phyloP scores from a whole-genome alignment of 345 rosid species.

The Dipteronia sinensis region DNA sequence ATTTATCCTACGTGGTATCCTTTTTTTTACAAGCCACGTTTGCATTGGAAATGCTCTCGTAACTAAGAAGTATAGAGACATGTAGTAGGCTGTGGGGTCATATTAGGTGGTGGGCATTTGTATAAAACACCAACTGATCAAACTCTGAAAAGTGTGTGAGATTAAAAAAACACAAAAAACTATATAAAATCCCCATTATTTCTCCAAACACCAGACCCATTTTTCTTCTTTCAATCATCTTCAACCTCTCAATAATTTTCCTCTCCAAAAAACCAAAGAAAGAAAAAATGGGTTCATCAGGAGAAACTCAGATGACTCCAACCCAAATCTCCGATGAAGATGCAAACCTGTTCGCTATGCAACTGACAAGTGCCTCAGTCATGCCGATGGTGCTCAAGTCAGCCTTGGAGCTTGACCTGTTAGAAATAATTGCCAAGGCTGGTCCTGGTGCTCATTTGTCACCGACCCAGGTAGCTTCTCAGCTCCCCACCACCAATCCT shows the following conservation, averaged over 20 bases:
- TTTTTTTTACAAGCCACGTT: too few species aligned
- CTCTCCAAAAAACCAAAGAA: too few species aligned
- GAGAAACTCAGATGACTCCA: conserved; percentile 77
- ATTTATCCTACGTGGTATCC: too few species aligned
- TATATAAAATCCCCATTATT: not conserved
- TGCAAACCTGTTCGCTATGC: conserved; percentile 70
- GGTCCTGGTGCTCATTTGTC: conserved; percentile 53
- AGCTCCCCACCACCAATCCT: conserved; percentile 69
- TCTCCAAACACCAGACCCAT: not conserved
- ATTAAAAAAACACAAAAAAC: too few species aligned
- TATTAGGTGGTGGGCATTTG: not conserved
- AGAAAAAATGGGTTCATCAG: conserved; percentile 56
- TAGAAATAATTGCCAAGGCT: conserved; percentile 75
- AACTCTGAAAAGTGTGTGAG: not conserved
- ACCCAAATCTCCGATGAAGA: conserved; percentile 68
- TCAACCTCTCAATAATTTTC: not conserved
- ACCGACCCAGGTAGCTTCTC: conserved; percentile 60
- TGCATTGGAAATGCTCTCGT: too few species aligned
- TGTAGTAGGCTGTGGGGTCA: not conserved
- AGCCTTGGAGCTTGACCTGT: conserved; percentile 80
- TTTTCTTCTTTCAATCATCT: not conserved
- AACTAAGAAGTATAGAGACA: too few species aligned
- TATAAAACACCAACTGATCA: not conserved
- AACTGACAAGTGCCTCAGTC: conserved; percentile 69
- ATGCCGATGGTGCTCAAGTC: conserved; percentile 84